A percentile compares a stretch with the other conserved stretches of the same genome.
These are phyloP conservation scores for Venturia effusa DNA, from an alignment of 2,329 filamentous ascomycete genomes.

Conservation along the genomic window DNA sequence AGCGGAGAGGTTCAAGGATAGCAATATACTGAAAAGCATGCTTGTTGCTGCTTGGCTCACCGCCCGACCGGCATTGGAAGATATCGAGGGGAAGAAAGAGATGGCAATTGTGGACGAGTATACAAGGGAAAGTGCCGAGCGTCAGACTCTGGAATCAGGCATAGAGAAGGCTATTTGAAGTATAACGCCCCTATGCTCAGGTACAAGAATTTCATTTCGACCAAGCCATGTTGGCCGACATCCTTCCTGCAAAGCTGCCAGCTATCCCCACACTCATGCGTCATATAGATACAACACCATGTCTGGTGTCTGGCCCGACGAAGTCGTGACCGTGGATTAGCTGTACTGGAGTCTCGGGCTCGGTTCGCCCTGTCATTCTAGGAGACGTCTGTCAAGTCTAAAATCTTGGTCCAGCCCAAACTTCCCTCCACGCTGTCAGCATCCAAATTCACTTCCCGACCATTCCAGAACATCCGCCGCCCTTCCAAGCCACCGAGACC, in stretches of 20 bases:
- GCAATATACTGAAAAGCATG: background rate
- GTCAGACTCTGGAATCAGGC: background rate
- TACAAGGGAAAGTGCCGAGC: background rate
- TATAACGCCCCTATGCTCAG: background rate
- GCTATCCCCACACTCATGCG: no score
- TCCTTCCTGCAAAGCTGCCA: background rate
- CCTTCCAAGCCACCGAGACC: no score
- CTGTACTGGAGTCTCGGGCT: no score
- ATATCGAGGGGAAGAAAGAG: constrained; percentile 3
- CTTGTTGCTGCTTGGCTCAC: constrained; percentile 1
- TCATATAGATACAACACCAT: no score
- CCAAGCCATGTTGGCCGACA: background rate
- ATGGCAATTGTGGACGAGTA: background rate
- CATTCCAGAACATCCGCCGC: no score
- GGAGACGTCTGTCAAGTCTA: no score
- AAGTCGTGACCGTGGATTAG: no score
- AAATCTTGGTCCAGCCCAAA: no score
- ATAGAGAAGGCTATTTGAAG: background rate
- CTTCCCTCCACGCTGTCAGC: no score
- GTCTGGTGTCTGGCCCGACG: no score
- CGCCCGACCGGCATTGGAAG: background rate
- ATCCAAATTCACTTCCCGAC: no score
- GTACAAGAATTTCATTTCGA: background rate
- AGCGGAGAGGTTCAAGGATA: background rate
- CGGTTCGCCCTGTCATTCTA: no score